These are phyloP conservation scores for Mycena capillaripes DNA, from an alignment of 768 basidiomycete genomes.

Conservation along the genomic window DNA sequence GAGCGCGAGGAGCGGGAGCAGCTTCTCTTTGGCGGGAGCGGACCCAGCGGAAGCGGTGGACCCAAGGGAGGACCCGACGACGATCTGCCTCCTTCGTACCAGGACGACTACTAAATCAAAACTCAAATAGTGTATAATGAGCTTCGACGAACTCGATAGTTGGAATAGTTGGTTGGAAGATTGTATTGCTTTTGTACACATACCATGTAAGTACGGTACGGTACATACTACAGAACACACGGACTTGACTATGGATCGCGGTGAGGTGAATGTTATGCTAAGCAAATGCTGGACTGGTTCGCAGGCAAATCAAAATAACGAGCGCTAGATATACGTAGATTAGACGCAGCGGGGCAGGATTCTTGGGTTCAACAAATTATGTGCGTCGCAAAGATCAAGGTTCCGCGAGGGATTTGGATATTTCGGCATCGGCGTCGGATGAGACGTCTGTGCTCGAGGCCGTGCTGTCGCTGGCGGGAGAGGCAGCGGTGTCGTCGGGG, in stretches of 20 bases:
- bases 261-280: neutral
- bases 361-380: slow-evolving; percentile 4
- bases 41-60: slow-evolving; percentile 31
- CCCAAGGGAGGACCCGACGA: slow-evolving; percentile 51
- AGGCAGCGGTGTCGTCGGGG: neutral
- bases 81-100: slow-evolving; percentile 63
- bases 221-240: neutral
- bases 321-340: neutral
- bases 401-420: neutral
- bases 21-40: slow-evolving; percentile 47
- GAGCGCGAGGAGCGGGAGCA: slow-evolving; percentile 80
- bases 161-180: neutral
- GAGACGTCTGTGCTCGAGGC: neutral
- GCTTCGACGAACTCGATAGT: neutral
- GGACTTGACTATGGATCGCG: neutral
- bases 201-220: slow-evolving; percentile 3
- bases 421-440: neutral
- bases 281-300: neutral
- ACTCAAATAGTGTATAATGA: neutral
- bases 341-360: neutral
- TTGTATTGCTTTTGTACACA: slow-evolving; percentile 26
- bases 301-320: neutral
- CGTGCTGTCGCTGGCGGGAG: slow-evolving; percentile 14
- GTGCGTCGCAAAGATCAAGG: neutral
- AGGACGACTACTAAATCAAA: slow-evolving; percentile 43